Evolutionary conservation across 1,284 basidiomycete genomes (phyloP), one percentile per base, ranked within the genome.

Genomic region (Boletus nobilissimus): DNA sequence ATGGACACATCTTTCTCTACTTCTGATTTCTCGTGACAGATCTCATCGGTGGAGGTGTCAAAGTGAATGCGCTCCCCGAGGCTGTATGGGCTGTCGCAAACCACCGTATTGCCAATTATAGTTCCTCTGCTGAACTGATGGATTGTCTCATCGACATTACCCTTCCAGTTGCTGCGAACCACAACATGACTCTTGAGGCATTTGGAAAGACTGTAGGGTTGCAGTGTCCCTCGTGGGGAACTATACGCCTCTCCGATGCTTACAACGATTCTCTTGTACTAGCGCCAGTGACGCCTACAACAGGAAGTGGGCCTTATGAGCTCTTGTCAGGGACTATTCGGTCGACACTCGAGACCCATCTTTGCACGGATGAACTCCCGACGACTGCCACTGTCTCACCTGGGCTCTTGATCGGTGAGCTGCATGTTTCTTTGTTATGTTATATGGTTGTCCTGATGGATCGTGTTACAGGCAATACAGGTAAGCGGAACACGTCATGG

Each of bases 281-380:
- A 22, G 88, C 91, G 5, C 91, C 91, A 2, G 85, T 89, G 32
- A 89, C 91, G 5, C 90, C 91, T 0, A 87, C 87, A 9, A 81
- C 82, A 5, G 82, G 84, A 8, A 86, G 86, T 22, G 85, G 85
- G 5, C 85, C 88, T 22, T 93, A 87, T 80, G 83, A 85, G 32
- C 79, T 92, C 22, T 83, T 92, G n/a, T 88, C 88, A 18, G 89
- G 89, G 5, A 90, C 88, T 2, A 90, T 92, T 76, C 85, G 87
- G 64, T 85, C 86, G 4, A 86, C 87, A 8, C 70, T 84, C 34
- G 73, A 79, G 71, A 84, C 76, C n/a, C 80, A 79, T 51, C 74
- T 82, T 68, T 85, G 63, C 81, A 87, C 80, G 18, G 78, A 86
- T 51, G 63, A 66, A 16, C 48, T 79, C n/a, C 79, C 81, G 24